Evolutionary conservation across 805 yeast genomes (phyloP), one percentile per base, ranked within the genome.

Genomic region (Candida endomychidarum): DNA sequence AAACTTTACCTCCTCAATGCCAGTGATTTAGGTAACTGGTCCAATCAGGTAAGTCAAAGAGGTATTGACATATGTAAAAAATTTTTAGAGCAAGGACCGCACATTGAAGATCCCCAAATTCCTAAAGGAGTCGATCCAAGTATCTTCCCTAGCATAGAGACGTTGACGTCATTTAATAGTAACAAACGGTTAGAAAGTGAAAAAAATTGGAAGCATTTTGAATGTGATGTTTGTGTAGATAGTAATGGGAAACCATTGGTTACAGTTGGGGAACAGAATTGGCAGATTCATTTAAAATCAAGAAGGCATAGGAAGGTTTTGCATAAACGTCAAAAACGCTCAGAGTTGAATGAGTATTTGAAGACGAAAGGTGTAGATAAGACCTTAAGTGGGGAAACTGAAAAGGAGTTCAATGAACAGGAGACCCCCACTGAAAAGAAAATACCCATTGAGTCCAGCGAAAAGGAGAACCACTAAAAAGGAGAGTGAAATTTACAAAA

Each of bases 1-100:
- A 73, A 77, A 27, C 55, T 86, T 5, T 86, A 76, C 45, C 52
- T 88, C 0, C 60, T 90, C 4, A 85, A 93, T 63, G 91, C 98
- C 1, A 77, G 93, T 0, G 83, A 88, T 57, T 58, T 91, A 36
- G 20, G 46, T 0, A 29, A 59, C 2, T 93, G 97, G 96, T 47
- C 66, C 3, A 48, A 56, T 1, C 59, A 60, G 4, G 96, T 88
- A 1, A 61, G 61, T 5, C 57, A 61, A 1, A 63, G 84, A 36
- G 95, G 95, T 0, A 43, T 67, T 0, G 34, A 37, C 0, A 78
- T 88, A 0, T 63, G 81, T 0, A 48, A 61, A 5, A 56, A 63
- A 30, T 70, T 70, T 37, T 18, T 68, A 2, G 34, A 38, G 2
- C 21, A 46, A 5, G 70, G 70, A 0, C 63, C 70, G 0, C 17